phyloP scores from a whole-genome alignment of 2,329 filamentous ascomycete genomes.

The Monilinia fructigena region DNA sequence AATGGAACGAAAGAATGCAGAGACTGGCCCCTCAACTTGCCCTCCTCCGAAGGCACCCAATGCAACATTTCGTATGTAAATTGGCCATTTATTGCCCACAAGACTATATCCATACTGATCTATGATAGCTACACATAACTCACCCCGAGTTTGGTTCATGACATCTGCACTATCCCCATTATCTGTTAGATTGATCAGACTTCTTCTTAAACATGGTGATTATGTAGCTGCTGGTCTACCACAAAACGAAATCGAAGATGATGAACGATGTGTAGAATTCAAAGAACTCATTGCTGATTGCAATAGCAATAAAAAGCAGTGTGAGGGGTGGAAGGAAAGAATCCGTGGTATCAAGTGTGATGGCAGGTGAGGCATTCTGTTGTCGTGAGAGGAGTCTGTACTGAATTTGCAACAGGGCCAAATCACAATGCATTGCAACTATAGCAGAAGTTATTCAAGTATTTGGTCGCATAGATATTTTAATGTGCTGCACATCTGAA shows the following conservation, averaged over 20 bases:
- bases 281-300: constrained; percentile 73
- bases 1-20: constrained; percentile 47
- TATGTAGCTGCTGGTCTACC: constrained; percentile 83
- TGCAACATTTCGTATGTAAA: constrained; percentile 36
- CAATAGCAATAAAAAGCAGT: constrained; percentile 60
- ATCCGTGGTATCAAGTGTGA: constrained; percentile 66
- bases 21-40: constrained; percentile 43
- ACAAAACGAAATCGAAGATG: constrained; percentile 74
- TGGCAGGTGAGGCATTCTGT: constrained; percentile 42
- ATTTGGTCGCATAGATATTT: constrained; percentile 85
- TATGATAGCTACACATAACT: constrained; percentile 57
- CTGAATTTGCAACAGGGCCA: constrained; percentile 35
- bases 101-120: constrained; percentile 23
- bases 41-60: constrained; percentile 29
- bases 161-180: constrained; percentile 84
- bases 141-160: constrained; percentile 88
- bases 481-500: constrained; percentile 87
- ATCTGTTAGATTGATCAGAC: constrained; percentile 75
- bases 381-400: background rate
- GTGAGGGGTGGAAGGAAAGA: constrained; percentile 77
- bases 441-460: constrained; percentile 81
- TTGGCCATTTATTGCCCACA: background rate
- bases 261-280: constrained; percentile 74
- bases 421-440: constrained; percentile 55
- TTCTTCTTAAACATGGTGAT: constrained; percentile 87